Conservation (phyloP, 2,329 filamentous ascomycete species). For the Herpomyces periplanetae region DNA sequence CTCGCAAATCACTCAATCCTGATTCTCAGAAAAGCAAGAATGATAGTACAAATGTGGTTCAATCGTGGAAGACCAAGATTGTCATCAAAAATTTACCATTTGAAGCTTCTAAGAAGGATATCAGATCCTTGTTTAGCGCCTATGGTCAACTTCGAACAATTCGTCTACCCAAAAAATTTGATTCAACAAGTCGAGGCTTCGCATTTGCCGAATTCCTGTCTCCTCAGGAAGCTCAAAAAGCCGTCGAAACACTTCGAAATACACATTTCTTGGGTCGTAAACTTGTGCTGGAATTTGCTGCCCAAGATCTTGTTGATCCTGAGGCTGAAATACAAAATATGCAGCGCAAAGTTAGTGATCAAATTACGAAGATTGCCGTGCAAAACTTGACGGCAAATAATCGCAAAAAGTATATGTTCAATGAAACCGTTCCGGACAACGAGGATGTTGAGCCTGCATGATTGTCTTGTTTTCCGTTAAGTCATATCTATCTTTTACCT, state of each 20-base stretch:
- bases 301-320: conserved; percentile 51
- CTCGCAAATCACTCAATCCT: conserved; percentile 51
- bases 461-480: too few species aligned
- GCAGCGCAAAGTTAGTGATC: conserved; percentile 69
- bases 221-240: conserved; percentile 52
- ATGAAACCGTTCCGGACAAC: conserved; percentile 26
- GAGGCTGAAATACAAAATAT: conserved; percentile 90
- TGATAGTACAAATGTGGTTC: conserved; percentile 41
- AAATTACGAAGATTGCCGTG: conserved; percentile 59
- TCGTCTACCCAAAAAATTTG: conserved; percentile 76
- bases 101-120: conserved; percentile 67
- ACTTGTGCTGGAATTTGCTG: conserved; percentile 63
- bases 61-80: conserved; percentile 46
- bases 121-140: conserved; percentile 42
- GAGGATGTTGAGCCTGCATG: conserved; percentile 14
- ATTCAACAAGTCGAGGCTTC: conserved; percentile 54
- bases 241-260: conserved; percentile 56
- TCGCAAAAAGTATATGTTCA: conserved; percentile 45
- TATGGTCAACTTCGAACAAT: conserved; percentile 79
- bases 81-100: conserved; percentile 96
- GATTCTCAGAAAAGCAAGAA: conserved; percentile 50
- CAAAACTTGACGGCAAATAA: conserved; percentile 51
- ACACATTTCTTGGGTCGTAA: conserved; percentile 70
- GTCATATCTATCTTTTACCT: too few species aligned
- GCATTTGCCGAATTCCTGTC: conserved; percentile 89